A percentile compares a stretch with the other conserved stretches of the same genome.
These are phyloP conservation scores for Beauveria sp. DNA, from an alignment of 2,329 filamentous ascomycete species.

Conservation along the genomic window DNA sequence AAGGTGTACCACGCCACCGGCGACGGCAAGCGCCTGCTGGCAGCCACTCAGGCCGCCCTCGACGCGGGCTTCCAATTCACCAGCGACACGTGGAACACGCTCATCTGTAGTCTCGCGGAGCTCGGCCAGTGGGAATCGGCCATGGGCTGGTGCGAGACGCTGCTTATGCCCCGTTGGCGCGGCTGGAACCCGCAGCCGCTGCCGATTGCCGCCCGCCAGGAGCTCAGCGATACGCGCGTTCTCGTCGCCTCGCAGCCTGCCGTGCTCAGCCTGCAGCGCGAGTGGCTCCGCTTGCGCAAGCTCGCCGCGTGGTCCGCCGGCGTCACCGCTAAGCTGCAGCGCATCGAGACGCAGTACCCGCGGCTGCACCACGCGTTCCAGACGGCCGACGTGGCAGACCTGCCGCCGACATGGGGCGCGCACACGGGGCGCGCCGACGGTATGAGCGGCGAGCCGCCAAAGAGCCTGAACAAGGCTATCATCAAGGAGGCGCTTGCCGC, in stretches of 20 bases:
- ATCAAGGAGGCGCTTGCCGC: slow-evolving; percentile 22
- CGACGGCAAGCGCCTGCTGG: slow-evolving; percentile 39
- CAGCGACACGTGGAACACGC: slow-evolving; percentile 72
- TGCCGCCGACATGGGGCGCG: slow-evolving; percentile 19
- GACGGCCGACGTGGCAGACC: slow-evolving; percentile 23
- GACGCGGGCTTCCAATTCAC: slow-evolving; percentile 65
- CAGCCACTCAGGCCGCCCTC: slow-evolving; percentile 48
- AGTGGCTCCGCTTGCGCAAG: slow-evolving; percentile 42
- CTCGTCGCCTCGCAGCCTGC: slow-evolving; percentile 29
- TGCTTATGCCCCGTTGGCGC: slow-evolving; percentile 70
- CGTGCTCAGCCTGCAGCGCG: slow-evolving; percentile 39
- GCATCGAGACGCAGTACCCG: slow-evolving; percentile 33
- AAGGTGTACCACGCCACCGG: slow-evolving; percentile 32
- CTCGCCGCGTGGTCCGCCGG: slow-evolving; percentile 41
- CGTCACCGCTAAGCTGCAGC: slow-evolving; percentile 30
- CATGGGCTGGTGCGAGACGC: slow-evolving; percentile 65
- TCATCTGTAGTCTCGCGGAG: slow-evolving; percentile 59
- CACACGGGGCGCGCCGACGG: background rate
- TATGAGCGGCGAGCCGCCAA: background rate
- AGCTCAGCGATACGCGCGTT: slow-evolving; percentile 26
- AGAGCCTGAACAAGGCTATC: slow-evolving; percentile 22
- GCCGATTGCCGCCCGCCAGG: slow-evolving; percentile 4
- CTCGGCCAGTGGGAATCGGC: slow-evolving; percentile 55
- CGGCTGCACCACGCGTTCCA: slow-evolving; percentile 33
- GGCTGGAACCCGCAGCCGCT: slow-evolving; percentile 52